A percentile compares a stretch with the other conserved stretches of the same genome.
Conservation (phyloP, 1,284 basidiomycete genomes). For the Porodaedalea pini region DNA sequence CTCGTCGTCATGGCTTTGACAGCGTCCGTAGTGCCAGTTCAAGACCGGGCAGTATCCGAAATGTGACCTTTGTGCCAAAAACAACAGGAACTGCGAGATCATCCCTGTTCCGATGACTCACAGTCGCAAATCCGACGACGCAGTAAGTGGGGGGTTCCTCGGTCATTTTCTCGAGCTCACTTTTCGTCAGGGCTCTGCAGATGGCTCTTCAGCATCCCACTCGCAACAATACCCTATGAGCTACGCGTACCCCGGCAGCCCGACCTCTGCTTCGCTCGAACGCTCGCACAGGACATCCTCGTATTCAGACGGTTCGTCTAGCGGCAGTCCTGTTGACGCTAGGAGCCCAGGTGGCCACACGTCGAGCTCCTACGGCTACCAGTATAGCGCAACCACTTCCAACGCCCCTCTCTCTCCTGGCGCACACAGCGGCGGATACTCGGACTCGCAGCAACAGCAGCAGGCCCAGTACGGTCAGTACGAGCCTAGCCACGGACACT, state of each 20-base stretch:
- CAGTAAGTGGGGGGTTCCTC: background rate
- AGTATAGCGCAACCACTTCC: background rate
- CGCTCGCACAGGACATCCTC: background rate
- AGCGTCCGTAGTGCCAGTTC: slow-evolving; percentile 14
- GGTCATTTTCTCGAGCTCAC: background rate
- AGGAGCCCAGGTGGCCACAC: background rate
- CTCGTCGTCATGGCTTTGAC: background rate
- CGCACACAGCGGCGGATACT: background rate
- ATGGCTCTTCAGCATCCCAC: background rate
- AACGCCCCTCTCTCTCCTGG: background rate
- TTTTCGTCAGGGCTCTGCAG: background rate
- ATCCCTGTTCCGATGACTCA: background rate
- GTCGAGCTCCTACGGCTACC: background rate
- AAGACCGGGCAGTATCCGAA: background rate
- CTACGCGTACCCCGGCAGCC: background rate
- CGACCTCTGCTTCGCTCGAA: background rate
- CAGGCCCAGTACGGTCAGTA: background rate
- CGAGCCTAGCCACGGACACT: background rate
- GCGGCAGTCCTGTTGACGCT: background rate
- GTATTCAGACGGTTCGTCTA: background rate
- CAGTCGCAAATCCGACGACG: background rate
- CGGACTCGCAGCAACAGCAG: background rate
- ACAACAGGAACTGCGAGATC: slow-evolving; percentile 9
- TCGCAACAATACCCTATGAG: background rate
- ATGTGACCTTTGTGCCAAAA: slow-evolving; percentile 14